phyloP scores from a whole-genome alignment of 1,284 basidiomycete species.

The Marasmius sp. region DNA sequence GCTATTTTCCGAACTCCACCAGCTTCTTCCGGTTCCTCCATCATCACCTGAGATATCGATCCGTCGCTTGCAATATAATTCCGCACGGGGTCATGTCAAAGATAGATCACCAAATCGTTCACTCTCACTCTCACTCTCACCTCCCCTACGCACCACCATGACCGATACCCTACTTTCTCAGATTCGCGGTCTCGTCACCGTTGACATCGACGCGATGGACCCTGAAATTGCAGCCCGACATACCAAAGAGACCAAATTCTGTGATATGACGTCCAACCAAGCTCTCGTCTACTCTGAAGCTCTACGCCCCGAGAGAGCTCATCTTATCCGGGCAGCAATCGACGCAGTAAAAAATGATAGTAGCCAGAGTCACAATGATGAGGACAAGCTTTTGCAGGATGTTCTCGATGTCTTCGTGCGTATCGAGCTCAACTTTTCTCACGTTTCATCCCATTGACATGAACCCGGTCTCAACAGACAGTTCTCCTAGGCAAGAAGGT shows the following conservation, averaged over 20 bases:
- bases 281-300: conserved; percentile 42
- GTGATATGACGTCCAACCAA: conserved; percentile 55
- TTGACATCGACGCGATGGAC: conserved; percentile 56
- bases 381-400: conserved; percentile 33
- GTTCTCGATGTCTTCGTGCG: conserved; percentile 42
- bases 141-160: conserved; percentile 9
- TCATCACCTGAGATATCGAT: too few species aligned
- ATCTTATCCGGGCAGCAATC: conserved; percentile 35
- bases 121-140: background rate
- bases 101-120: too few species aligned
- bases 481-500: conserved; percentile 45
- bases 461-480: conserved; percentile 29
- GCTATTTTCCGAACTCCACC: too few species aligned
- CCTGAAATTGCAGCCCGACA: conserved; percentile 39
- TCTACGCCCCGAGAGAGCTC: conserved; percentile 30
- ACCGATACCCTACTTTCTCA: conserved; percentile 34
- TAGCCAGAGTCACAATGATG: conserved; percentile 15
- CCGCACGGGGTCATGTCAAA: too few species aligned
- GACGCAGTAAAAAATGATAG: conserved; percentile 24
- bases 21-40: too few species aligned
- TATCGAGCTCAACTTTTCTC: background rate
- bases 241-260: conserved; percentile 30
- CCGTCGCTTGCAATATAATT: too few species aligned
- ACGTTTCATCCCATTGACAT: background rate
- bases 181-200: conserved; percentile 32